Evolutionary conservation across 208 protist species (phyloP).

Genomic region (Crithidia bombi): DNA sequence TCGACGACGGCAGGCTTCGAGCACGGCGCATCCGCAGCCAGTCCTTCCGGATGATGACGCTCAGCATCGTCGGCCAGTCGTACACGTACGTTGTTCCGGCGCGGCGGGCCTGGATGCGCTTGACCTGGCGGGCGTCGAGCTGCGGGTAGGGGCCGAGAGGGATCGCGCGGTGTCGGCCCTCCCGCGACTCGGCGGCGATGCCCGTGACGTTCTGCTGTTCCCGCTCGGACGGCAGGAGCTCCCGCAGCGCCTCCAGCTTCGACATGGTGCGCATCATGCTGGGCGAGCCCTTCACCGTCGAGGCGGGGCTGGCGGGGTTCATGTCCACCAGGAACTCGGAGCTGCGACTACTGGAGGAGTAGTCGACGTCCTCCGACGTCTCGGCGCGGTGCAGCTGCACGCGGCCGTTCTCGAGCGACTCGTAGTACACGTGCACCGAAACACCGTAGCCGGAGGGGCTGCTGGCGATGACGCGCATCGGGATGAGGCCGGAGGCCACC

Average conservation of each 20-base stretch:
- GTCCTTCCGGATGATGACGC: conserved; percentile 71
- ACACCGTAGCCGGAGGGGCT: conserved; percentile 82
- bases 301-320: conserved; percentile 19
- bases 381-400: conserved; percentile 69
- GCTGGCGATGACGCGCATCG: conserved; percentile 83
- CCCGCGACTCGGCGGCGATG: conserved; percentile 18
- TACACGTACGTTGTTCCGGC: conserved; percentile 95
- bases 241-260: conserved; percentile 42
- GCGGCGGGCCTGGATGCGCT: conserved; percentile 84
- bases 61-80: conserved; percentile 95
- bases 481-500: conserved; percentile 59
- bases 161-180: conserved; percentile 13
- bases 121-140: conserved; percentile 60
- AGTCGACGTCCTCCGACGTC: conserved; percentile 67
- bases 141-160: conserved; percentile 77
- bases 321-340: conserved; percentile 50
- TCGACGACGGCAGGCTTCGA: conserved; percentile 31
- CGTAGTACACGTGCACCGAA: conserved; percentile 84
- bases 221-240: conserved; percentile 39
- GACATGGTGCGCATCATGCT: conserved; percentile 31
- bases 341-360: conserved; percentile 30
- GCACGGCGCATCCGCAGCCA: conserved; percentile 70
- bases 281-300: conserved; percentile 12
- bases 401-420: conserved; percentile 66
- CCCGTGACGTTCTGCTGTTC: conserved; percentile 16